Evolutionary conservation across 495 filamentous ascomycete genomes (phyloP).

Genomic region (Lichenothelia convexa): DNA sequence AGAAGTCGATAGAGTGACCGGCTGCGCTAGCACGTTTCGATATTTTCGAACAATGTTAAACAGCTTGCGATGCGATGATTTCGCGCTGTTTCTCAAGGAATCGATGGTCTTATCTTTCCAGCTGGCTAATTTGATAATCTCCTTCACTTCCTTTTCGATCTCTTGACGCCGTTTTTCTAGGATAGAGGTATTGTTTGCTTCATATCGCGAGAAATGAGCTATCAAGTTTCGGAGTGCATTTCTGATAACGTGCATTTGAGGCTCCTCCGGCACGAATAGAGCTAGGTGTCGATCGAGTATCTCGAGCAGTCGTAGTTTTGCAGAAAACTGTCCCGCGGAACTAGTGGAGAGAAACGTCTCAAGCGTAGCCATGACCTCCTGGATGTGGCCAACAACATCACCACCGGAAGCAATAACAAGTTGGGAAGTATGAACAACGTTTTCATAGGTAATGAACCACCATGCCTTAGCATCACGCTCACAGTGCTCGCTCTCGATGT

Average conservation of each 20-base stretch:
- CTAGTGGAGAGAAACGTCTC: constrained; percentile 57
- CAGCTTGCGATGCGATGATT: constrained; percentile 75
- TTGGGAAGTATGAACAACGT: constrained; percentile 56
- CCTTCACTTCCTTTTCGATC: constrained; percentile 72
- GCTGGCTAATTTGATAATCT: constrained; percentile 70
- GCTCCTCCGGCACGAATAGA: constrained; percentile 35
- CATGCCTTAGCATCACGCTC: constrained; percentile 62
- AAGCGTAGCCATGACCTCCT: constrained; percentile 49
- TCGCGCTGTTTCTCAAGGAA: constrained; percentile 68
- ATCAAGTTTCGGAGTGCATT: constrained; percentile 63
- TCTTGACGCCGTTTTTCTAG: constrained; percentile 42
- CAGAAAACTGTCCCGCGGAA: constrained; percentile 58
- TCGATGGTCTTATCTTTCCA: constrained; percentile 96
- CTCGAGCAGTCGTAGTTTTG: constrained; percentile 51
- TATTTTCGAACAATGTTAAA: constrained; percentile 86
- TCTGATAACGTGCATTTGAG: constrained; percentile 30
- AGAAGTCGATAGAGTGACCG: no score
- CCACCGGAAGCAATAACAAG: constrained; percentile 27
- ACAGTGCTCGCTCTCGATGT: constrained; percentile 60
- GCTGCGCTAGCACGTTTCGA: constrained; percentile 50
- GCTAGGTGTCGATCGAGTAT: constrained; percentile 49
- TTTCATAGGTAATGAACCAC: constrained; percentile 95
- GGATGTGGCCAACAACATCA: constrained; percentile 42
- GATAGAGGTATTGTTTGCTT: constrained; percentile 37
- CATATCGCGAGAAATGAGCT: constrained; percentile 48